Conservation (phyloP, 306 rosid genomes). For the Begonia peltatifolia region DNA sequence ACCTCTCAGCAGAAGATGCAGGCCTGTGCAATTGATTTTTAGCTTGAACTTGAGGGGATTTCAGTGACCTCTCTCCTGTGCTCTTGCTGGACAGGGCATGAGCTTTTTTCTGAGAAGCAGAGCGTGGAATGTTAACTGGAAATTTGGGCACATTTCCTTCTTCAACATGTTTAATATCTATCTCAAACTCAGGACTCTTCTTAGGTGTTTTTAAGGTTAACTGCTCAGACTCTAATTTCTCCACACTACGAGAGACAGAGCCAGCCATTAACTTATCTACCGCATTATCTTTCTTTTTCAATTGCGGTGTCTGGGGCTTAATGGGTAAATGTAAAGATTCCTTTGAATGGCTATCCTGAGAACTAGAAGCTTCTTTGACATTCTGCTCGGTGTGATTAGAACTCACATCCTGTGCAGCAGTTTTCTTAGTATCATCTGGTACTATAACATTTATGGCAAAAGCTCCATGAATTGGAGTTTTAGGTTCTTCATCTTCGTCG, state of each 20-base stretch:
- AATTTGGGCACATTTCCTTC: constrained; percentile 33
- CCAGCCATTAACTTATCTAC: constrained; percentile 15
- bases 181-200: constrained; percentile 40
- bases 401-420: constrained; percentile 21
- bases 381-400: constrained; percentile 21
- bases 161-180: constrained; percentile 35
- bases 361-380: constrained; percentile 25
- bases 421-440: constrained; percentile 35
- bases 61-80: constrained; percentile 15
- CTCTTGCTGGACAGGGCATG: constrained; percentile 34
- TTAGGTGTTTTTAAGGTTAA: constrained; percentile 37
- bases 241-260: constrained; percentile 26
- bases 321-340: constrained; percentile 13
- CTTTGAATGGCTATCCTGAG: constrained; percentile 24
- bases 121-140: constrained; percentile 24
- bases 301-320: constrained; percentile 22
- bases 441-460: constrained; percentile 30
- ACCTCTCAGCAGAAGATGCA: constrained; percentile 38
- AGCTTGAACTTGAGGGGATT: constrained; percentile 41
- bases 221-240: constrained; percentile 34
- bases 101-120: constrained; percentile 37
- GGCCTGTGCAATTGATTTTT: constrained; percentile 33
- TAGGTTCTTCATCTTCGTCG: constrained; percentile 46
- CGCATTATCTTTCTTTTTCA: constrained; percentile 11
- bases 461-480: constrained; percentile 91